Evolutionary conservation across 2,329 filamentous ascomycete species (phyloP), one percentile per base, ranked within the genome.

Genomic region (Aaosphaeria pasadenensis): DNA sequence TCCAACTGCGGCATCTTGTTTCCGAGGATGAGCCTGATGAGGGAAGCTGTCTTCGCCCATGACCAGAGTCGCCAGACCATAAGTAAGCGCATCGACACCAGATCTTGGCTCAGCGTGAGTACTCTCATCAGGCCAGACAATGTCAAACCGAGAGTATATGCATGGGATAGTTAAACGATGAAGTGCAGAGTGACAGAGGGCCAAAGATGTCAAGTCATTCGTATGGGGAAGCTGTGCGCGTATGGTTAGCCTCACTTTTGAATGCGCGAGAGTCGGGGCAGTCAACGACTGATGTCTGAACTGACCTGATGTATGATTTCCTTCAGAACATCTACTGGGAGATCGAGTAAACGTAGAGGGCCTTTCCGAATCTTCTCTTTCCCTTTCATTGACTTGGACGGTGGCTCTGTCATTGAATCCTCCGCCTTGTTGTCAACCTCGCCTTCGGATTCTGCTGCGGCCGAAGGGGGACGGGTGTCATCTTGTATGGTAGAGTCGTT

Each of bases 131-230:
- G 89, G 89, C 89, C 89, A 94, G 39, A 92, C 87, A 54, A 94
- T 94, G 63, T 94, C 89, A 70, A 94, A 94, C 51, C 87, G 83
- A 13, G 87, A 87, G 72, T 94, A 94, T 55, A 94, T 90, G 59
- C 86, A 83, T 13, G 89, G 88, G 28, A 89, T 84, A 0, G 87
- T 83, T 46, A 94, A 79, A 39, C 79, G 77, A 71, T 94, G 87
- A 9, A 95, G 79, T 30, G 85, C 84, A 11, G 88, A 90, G 71
- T 90, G 88, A 39, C 88, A 87, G 50, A 90, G 77, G 11, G 88
- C 88, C 38, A 94, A 78, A 11, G 88, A 84, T 0, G 87, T 89
- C 51, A 94, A 77, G 67, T 94, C 89, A 67, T 91, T 92, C 5
- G 87, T 90, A 63, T 91, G 85, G 4, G 85, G 88, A 46, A 91